phyloP scores from a whole-genome alignment of 345 rosid species.

The Arabidopsis thaliana region DNA sequence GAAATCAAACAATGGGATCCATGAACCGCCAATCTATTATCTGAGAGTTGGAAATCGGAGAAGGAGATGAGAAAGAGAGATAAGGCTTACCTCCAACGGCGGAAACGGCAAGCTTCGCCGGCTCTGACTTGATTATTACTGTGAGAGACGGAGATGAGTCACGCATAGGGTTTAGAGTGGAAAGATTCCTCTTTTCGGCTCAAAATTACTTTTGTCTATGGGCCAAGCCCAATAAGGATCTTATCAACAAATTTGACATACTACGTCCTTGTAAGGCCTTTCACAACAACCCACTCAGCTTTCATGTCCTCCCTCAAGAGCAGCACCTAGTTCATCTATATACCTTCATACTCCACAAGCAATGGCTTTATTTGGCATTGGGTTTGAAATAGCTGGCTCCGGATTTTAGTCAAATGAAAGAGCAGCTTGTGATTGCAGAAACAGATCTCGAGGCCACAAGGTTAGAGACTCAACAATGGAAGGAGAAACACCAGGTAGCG shows the following conservation, averaged over 20 bases:
- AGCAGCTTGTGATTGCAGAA: no score
- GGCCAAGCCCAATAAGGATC: slow-evolving; percentile 13
- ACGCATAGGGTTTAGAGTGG: slow-evolving; percentile 36
- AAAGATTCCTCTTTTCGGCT: slow-evolving; percentile 26
- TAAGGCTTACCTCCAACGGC: slow-evolving; percentile 37
- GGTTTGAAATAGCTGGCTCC: no score
- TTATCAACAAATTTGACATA: background rate
- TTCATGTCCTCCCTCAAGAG: no score
- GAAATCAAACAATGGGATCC: slow-evolving; percentile 20
- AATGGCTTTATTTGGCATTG: no score
- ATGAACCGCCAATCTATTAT: background rate
- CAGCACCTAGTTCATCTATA: no score
- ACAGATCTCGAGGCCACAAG: no score
- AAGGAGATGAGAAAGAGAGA: background rate
- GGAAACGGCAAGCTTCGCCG: slow-evolving; percentile 40
- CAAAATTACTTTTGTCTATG: background rate
- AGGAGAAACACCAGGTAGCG: no score
- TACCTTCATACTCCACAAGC: no score
- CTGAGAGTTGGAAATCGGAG: background rate
- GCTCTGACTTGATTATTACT: slow-evolving; percentile 8
- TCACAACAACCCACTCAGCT: no score
- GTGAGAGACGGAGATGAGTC: slow-evolving; percentile 17
- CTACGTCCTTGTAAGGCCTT: no score
- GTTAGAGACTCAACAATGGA: no score
- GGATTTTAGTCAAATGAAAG: no score